Evolutionary conservation across 2,329 filamentous ascomycete species (phyloP), one percentile per base, ranked within the genome.

Genomic region (Eurotiales sp.): DNA sequence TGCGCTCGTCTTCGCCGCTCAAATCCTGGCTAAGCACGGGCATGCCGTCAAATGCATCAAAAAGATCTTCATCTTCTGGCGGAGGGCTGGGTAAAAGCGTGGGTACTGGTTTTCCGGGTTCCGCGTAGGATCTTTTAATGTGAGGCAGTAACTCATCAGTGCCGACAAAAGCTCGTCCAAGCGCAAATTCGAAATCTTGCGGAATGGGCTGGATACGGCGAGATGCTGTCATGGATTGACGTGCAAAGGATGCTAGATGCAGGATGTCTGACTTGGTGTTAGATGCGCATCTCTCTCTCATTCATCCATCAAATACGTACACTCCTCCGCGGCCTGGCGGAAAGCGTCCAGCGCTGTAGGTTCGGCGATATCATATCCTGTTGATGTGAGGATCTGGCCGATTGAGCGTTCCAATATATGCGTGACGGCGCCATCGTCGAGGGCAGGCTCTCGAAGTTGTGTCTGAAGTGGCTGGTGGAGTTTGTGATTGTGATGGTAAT

Each of bases 331-430:
- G 37, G 77, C 69, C 51, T 71, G 72, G 48, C 77, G 70, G 55
- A 85, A 77, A 58, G 74, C 72, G 58, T 84, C 78, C 56, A 85
- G 60, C 36, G 80, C 83, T 21, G 75, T 72, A 8, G 80, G 75
- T 48, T 75, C 74, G 21, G 78, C 78, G 51, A 74, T 63, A 27
- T 80, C 77, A 60, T 82, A 84, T 3, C 81, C 82, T 19, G 72
- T 71, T 51, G 74, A 69, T 47, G 67, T 72, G 57, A 82, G 71
- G 51, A 75, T 71, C 46, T 76, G 72, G 21, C 75, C 73, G 56
- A 85, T 79, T 39, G 78, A 77, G 57, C 79, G 75, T 43, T 76
- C 69, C 53, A 85, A 69, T 58, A 84, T 72, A 14, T 74, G 69
- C 58, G 82, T 76, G 51, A 80, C 72, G 50, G 78, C 75, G 46